These are phyloP conservation scores for Saccharomyces hybrid DNA, from an alignment of 1,139 yeast genomes.

Conservation along the genomic window DNA sequence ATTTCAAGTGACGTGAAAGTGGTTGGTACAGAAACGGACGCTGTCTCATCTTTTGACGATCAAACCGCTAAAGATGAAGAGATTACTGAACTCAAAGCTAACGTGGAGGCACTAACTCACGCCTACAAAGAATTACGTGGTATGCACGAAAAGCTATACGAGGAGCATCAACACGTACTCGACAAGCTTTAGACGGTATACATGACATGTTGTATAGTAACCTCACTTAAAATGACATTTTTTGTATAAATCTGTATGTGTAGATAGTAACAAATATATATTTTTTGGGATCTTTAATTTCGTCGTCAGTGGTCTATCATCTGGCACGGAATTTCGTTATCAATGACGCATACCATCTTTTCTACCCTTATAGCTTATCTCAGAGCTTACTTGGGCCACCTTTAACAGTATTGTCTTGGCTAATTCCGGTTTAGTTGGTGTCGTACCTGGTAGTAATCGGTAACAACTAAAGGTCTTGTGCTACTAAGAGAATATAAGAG, in stretches of 20 bases:
- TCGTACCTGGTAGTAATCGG: background rate
- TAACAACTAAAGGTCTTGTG: background rate
- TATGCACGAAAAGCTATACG: conserved; percentile 53
- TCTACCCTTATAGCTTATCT: background rate
- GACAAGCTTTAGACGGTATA: background rate
- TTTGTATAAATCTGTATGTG: too few relatives aligned
- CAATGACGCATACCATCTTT: conserved; percentile 2
- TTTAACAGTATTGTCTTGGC: background rate
- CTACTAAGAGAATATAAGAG: background rate
- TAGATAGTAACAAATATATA: background rate
- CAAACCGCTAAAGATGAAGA: conserved; percentile 21
- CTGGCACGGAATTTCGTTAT: conserved; percentile 5
- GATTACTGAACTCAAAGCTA: conserved; percentile 37
- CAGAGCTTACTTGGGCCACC: background rate
- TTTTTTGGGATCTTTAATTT: too few relatives aligned
- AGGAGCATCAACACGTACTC: conserved; percentile 44
- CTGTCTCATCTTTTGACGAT: background rate
- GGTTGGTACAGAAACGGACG: conserved; percentile 6
- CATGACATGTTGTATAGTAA: background rate
- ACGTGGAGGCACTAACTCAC: conserved; percentile 44
- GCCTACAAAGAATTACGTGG: conserved; percentile 55
- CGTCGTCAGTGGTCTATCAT: background rate
- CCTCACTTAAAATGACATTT: too few relatives aligned
- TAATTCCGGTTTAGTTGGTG: background rate
- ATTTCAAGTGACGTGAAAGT: conserved; percentile 35